Evolutionary conservation across 495 filamentous ascomycete genomes (phyloP), one percentile per base, ranked within the genome.

Genomic region (Diplogelasinospora grovesii): DNA sequence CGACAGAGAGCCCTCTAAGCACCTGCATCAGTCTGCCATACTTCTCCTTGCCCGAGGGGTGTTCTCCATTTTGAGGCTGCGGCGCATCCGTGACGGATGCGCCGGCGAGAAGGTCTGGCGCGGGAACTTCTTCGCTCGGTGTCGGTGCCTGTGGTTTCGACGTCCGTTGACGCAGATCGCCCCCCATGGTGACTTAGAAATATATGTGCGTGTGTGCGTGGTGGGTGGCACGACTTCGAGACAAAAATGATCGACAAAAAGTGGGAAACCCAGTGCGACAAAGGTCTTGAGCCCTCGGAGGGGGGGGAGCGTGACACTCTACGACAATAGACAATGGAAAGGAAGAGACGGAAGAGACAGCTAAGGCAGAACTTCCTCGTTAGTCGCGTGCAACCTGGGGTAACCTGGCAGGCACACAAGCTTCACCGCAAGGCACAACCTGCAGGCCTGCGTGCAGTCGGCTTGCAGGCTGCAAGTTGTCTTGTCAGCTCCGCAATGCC

Each of bases 11-110:
- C 22, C 84, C 73, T 26, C 86, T 77, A 5, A 86, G 39, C 13
- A 81, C 24, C 46, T 89, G 84, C 46, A 75, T 73, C 9, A 73
- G 56, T 24, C 73, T 61, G 25, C 82, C 79, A 73, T 92, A 79
- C 53, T 83, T 83, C 30, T 82, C 68, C 34, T 74, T 70, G 5
- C 79, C 81, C 8, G 70, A 79, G 7, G 81, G 79, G 54, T 85
- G 81, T 16, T 39, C 39, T n/a, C 13, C 34, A n/a, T 46, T 45
- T 8, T 20, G 9, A 9, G 25, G 13, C 7, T 28, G 16, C 16
- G 26, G 16, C 13, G 43, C 29, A 6, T 31, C 28, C 11, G n/a
- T 14, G 2, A 36, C 18, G 10, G 39, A 32, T 4, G 45, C 45
- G 25, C 55, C 44, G 59, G 52, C 39, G 31, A 54, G 41, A 31